phyloP scores from a whole-genome alignment of 345 rosid genomes.

The Eucalyptus sp. region DNA sequence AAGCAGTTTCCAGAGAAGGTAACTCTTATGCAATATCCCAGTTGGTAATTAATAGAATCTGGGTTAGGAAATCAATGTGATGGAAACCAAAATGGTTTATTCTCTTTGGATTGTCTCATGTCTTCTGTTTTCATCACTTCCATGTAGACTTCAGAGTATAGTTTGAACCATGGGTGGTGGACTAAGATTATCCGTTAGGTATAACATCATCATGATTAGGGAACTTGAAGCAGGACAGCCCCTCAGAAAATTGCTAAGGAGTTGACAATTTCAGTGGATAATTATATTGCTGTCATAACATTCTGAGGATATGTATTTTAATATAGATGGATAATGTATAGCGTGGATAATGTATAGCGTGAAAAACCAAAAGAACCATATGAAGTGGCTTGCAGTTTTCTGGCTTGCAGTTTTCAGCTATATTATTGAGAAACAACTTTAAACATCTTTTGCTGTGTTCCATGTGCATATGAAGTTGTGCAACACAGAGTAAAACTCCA shows the following conservation, averaged over 20 bases:
- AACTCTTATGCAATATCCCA: background rate
- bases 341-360: background rate
- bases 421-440: background rate
- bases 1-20: constrained; percentile 84
- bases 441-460: background rate
- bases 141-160: background rate
- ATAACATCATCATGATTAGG: background rate
- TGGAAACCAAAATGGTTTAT: background rate
- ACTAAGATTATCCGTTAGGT: background rate
- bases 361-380: background rate
- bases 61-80: background rate
- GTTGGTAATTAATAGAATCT: background rate
- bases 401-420: background rate
- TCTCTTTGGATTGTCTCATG: background rate
- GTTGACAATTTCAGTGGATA: background rate
- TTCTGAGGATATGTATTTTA: background rate
- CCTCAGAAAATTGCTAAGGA: background rate
- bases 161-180: background rate
- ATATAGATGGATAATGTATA: background rate
- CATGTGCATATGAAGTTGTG: background rate
- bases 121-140: background rate
- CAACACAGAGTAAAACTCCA: background rate
- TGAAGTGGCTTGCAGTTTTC: background rate
- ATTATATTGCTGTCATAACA: background rate
- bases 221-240: background rate